phyloP scores from a whole-genome alignment of 2,329 filamentous ascomycete genomes.

The Teratosphaeria epicoccoides region DNA sequence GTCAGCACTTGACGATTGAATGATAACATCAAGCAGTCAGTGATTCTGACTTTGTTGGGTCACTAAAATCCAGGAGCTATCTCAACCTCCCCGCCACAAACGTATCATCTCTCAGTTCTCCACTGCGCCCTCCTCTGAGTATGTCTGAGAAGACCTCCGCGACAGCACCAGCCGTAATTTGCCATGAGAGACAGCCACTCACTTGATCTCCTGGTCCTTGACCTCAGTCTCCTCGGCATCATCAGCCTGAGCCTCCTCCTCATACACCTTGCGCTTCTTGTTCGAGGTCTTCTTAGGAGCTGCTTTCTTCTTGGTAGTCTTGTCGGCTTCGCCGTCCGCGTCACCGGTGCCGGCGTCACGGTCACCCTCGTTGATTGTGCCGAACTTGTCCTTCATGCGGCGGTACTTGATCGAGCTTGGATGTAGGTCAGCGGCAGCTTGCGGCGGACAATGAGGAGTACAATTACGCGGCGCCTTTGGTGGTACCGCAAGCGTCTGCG shows the following conservation, averaged over 20 bases:
- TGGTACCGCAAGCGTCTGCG: constrained; percentile 7
- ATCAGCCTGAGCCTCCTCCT: constrained; percentile 1
- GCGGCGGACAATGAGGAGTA: background rate
- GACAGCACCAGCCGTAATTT: background rate
- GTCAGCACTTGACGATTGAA: too few relatives aligned
- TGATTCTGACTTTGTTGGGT: too few relatives aligned
- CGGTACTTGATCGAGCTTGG: constrained; percentile 7
- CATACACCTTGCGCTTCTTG: constrained; percentile 11
- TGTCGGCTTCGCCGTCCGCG: background rate
- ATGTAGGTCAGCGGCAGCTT: background rate
- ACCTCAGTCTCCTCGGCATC: constrained; percentile 1
- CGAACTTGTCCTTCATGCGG: constrained; percentile 8
- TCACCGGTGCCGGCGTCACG: background rate
- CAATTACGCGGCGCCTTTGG: constrained; percentile 10
- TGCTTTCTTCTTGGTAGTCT: constrained; percentile 1
- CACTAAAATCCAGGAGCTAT: too few relatives aligned
- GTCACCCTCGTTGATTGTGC: background rate
- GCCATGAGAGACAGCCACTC: background rate
- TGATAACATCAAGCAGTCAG: too few relatives aligned
- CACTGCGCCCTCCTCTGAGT: background rate
- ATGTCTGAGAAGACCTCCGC: background rate
- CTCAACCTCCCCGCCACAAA: too few relatives aligned
- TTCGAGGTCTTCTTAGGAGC: background rate
- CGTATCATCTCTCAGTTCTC: too few relatives aligned
- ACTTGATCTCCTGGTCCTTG: background rate